These are phyloP conservation scores for Colletotrichum graminicola DNA, from an alignment of 2,329 filamentous ascomycete genomes.

Conservation along the genomic window DNA sequence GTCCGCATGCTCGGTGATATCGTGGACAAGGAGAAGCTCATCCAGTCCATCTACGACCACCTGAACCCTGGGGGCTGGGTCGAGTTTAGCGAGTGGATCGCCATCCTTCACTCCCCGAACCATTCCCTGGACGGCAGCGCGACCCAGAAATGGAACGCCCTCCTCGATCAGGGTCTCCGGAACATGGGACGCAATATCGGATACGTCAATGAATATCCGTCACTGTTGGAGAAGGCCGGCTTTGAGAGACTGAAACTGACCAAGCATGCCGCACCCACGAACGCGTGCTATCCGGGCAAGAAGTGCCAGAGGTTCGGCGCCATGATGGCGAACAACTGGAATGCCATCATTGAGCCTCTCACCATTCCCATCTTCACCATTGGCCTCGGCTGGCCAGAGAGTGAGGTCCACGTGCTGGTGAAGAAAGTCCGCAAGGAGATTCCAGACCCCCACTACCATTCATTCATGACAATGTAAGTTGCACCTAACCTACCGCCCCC, in stretches of 20 bases:
- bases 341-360: slow-evolving; percentile 45
- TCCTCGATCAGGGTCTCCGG: slow-evolving; percentile 47
- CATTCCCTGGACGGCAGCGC: slow-evolving; percentile 49
- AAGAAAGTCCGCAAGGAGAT: slow-evolving; percentile 51
- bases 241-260: slow-evolving; percentile 47
- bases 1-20: slow-evolving; percentile 51
- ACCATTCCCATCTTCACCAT: slow-evolving; percentile 55
- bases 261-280: slow-evolving; percentile 48
- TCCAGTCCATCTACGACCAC: slow-evolving; percentile 50
- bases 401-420: slow-evolving; percentile 51
- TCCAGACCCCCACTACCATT: slow-evolving; percentile 51
- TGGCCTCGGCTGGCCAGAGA: slow-evolving; percentile 51
- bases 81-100: slow-evolving; percentile 53
- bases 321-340: slow-evolving; percentile 48
- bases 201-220: slow-evolving; percentile 46
- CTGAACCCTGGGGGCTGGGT: slow-evolving; percentile 44
- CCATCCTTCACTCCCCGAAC: slow-evolving; percentile 49
- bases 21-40: slow-evolving; percentile 45
- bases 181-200: slow-evolving; percentile 50
- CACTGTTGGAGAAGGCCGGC: slow-evolving; percentile 44
- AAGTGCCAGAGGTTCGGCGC: slow-evolving; percentile 48
- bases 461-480: slow-evolving; percentile 55
- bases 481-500: too few relatives aligned
- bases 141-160: slow-evolving; percentile 48
- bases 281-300: slow-evolving; percentile 49